Conservation (phyloP, 2,329 filamentous ascomycete species). For the Plectosphaerella plurivora region DNA sequence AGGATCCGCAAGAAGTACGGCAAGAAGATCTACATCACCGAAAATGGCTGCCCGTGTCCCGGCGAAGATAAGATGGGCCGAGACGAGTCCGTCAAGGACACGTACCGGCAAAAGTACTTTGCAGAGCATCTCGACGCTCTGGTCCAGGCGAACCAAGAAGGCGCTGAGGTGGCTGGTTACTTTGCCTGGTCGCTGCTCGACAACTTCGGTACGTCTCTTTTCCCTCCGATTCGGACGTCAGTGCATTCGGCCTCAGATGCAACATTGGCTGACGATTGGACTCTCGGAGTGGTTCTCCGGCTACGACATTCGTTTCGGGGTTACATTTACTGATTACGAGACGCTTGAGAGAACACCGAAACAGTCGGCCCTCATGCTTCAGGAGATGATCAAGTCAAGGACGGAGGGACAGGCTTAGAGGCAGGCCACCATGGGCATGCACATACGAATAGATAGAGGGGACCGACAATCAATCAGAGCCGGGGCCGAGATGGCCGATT, state of each 20-base stretch:
- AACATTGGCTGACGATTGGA: not conserved
- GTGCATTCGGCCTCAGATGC: too few species aligned
- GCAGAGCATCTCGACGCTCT: slow-evolving; percentile 31
- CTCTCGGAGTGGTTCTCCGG: slow-evolving; percentile 29
- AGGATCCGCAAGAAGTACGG: slow-evolving; percentile 18
- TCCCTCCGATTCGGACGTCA: not conserved
- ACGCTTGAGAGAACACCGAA: slow-evolving; percentile 32
- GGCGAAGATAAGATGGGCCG: slow-evolving; percentile 26
- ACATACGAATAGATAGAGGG: too few species aligned
- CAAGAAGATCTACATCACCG: slow-evolving; percentile 22
- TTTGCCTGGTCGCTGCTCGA: slow-evolving; percentile 27
- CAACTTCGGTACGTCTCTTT: slow-evolving; percentile 13
- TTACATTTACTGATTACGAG: slow-evolving; percentile 30
- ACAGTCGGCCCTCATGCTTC: slow-evolving; percentile 24
- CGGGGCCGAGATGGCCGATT: too few species aligned
- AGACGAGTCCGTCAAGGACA: slow-evolving; percentile 29
- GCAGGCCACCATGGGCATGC: too few species aligned
- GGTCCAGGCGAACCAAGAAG: slow-evolving; percentile 15
- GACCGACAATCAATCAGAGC: too few species aligned
- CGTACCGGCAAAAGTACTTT: slow-evolving; percentile 30
- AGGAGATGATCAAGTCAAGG: slow-evolving; percentile 17
- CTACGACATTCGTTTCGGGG: slow-evolving; percentile 31
- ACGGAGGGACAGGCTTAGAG: too few species aligned
- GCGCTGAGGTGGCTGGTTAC: slow-evolving; percentile 19
- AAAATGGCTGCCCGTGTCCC: slow-evolving; percentile 30